Percentiles rank a stretch among this genome's conserved stretches.
Conservation (phyloP, 2,329 filamentous ascomycete genomes). For the Epichloe sp. region DNA sequence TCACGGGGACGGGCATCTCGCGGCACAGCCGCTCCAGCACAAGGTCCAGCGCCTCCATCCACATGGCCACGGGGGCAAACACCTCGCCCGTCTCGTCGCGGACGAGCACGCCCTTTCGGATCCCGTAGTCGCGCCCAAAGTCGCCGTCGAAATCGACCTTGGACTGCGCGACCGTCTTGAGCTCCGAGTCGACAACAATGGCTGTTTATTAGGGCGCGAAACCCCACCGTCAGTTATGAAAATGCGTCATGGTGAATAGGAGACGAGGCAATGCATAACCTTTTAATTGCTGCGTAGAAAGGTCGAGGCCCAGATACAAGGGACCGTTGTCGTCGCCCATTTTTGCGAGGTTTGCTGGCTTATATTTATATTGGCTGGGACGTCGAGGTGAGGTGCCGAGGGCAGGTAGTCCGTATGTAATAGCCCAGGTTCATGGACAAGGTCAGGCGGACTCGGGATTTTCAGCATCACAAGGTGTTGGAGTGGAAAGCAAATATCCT, state of each 20-base stretch:
- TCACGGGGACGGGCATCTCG: slow-evolving; percentile 51
- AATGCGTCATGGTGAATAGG: neutral
- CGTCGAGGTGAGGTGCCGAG: no score
- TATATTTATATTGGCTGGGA: no score
- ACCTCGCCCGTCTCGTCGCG: slow-evolving; percentile 78
- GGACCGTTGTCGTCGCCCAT: slow-evolving; percentile 28
- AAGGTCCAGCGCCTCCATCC: slow-evolving; percentile 83
- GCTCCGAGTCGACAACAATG: slow-evolving; percentile 70
- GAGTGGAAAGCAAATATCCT: no score
- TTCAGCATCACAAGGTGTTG: no score
- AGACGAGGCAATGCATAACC: slow-evolving; percentile 49
- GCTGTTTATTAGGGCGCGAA: slow-evolving; percentile 38
- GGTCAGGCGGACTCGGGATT: no score
- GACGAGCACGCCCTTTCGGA: slow-evolving; percentile 77
- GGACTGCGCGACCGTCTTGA: slow-evolving; percentile 69
- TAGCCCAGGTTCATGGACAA: no score
- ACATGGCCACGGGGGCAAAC: slow-evolving; percentile 85
- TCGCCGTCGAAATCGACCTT: slow-evolving; percentile 95
- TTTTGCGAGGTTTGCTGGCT: neutral
- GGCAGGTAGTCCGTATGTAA: no score
- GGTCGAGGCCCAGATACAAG: slow-evolving; percentile 84
- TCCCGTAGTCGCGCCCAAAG: slow-evolving; percentile 56
- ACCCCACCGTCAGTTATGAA: neutral
- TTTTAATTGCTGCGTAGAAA: slow-evolving; percentile 95
- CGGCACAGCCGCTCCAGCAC: slow-evolving; percentile 62